phyloP scores from a whole-genome alignment of 352 stramenopile genomes.

The Phytophthora cryptogea region DNA sequence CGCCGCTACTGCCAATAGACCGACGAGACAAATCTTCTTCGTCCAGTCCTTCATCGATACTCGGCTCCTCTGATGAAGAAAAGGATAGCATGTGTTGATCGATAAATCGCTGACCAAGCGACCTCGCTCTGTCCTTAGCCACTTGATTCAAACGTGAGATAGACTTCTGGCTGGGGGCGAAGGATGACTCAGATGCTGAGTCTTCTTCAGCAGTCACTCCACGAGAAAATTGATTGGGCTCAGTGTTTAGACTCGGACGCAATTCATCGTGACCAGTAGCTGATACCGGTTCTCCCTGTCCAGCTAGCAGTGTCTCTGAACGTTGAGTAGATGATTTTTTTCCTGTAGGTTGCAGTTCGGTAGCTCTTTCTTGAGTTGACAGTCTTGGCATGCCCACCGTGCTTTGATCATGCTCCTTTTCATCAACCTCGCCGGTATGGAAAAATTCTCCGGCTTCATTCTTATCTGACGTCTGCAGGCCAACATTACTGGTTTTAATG shows the following conservation, averaged over 20 bases:
- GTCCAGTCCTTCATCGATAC: constrained; percentile 12
- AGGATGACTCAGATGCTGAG: constrained; percentile 23
- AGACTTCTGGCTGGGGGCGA: constrained; percentile 27
- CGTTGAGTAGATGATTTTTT: neutral
- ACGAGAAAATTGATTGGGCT: neutral
- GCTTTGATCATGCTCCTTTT: neutral
- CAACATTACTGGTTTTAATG: neutral
- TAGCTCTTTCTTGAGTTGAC: neutral
- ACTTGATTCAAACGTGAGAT: constrained; percentile 27
- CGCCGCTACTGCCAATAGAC: constrained; percentile 6
- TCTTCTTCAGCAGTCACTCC: constrained; percentile 7
- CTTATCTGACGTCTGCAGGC: neutral
- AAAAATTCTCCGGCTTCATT: neutral
- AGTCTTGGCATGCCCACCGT: neutral
- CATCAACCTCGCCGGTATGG: neutral
- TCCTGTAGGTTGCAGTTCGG: neutral
- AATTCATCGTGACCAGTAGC: constrained; percentile 3
- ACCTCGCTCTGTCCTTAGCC: constrained; percentile 11
- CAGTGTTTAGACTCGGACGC: neutral
- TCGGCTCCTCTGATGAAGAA: constrained; percentile 26
- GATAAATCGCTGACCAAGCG: constrained; percentile 25
- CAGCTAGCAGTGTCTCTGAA: constrained; percentile 4
- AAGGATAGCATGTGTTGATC: constrained; percentile 33
- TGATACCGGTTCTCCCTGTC: neutral
- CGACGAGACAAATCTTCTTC: constrained; percentile 1